Evolutionary conservation across 768 basidiomycete genomes (phyloP), one percentile per base, ranked within the genome.

Genomic region (Multifurca ochricompacta): DNA sequence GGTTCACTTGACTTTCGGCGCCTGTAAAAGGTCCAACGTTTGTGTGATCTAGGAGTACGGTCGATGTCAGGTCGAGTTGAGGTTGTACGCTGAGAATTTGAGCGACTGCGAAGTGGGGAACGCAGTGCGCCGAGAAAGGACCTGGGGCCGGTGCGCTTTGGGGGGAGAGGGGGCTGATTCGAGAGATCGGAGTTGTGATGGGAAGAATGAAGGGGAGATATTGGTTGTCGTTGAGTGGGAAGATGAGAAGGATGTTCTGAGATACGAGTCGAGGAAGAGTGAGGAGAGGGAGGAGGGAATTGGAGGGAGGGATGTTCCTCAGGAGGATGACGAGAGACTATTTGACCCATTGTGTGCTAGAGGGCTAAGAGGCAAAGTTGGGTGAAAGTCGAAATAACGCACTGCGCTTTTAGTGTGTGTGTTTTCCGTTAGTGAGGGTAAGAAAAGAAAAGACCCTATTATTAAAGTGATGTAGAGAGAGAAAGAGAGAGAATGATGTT

Each of bases 41-140:
- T 57, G 9, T 56, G 58, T 8, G 49, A 1, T 16, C 46, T 52
- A 9, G 35, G 23, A 16, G 43, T 3, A 27, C 30, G 36, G 28
- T 45, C 35, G 19, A 43, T 1, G 5, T 32, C 27, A 4, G 1
- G 14, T 14, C 45, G 16, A 10, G 23, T 9, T 1, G 44, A 13
- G 6, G 36, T 3, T 0, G 43, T 34, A 25, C 37, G 48, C 14
- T 46, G 48, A 1, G 36, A 16, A 10, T 35, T 36, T 8, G 10
- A 45, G 16, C 18, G 19, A 7, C n/a, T 37, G 25, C 48, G 49
- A 37, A 56, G 36, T 1, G 54, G 54, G 6, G 54, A 56, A 13
- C 54, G 42, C 3, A 59, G 44, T 27, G 48, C 51, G 37, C 44
- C 39, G 43, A 59, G 54, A 32, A 59, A 25, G 32, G 55, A 58